These are phyloP conservation scores for Hirsutella minnesotensis DNA, from an alignment of 2,329 filamentous ascomycete genomes.

Conservation along the genomic window DNA sequence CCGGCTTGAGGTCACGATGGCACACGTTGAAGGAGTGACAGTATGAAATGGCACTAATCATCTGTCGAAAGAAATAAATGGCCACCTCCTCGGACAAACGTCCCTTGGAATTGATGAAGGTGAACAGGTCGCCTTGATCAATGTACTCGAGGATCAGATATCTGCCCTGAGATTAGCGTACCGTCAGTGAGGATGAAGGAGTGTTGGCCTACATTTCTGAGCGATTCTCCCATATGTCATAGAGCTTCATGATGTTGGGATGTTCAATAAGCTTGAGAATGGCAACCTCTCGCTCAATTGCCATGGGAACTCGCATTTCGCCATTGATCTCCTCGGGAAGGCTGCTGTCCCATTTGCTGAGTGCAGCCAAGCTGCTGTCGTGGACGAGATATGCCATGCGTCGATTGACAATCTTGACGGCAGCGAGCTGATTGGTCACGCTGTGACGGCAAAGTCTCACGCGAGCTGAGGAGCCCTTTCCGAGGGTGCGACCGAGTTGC, in stretches of 20 bases:
- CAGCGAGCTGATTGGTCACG: constrained; percentile 67
- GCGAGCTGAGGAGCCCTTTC: constrained; percentile 78
- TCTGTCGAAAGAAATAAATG: constrained; percentile 80
- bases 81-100: constrained; percentile 70
- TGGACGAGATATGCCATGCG: constrained; percentile 67
- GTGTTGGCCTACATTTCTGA: constrained; percentile 66
- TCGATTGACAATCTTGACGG: constrained; percentile 92
- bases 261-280: constrained; percentile 96
- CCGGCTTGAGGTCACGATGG: constrained; percentile 90
- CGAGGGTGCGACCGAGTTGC: constrained; percentile 81
- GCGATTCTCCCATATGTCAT: constrained; percentile 96
- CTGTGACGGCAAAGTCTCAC: constrained; percentile 78
- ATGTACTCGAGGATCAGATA: constrained; percentile 94
- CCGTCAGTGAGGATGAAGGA: neutral
- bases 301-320: constrained; percentile 65
- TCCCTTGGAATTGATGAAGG: constrained; percentile 66
- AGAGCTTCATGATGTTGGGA: constrained; percentile 84
- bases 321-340: constrained; percentile 44
- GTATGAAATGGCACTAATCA: constrained; percentile 83
- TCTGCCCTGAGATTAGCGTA: constrained; percentile 33
- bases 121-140: constrained; percentile 67
- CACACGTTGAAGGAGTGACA: constrained; percentile 93
- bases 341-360: constrained; percentile 60
- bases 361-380: constrained; percentile 71
- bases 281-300: constrained; percentile 87